A percentile compares a stretch with the other conserved stretches of the same genome.
phyloP scores from a whole-genome alignment of 2,329 filamentous ascomycete genomes.

The Ophiostoma tasmaniense region DNA sequence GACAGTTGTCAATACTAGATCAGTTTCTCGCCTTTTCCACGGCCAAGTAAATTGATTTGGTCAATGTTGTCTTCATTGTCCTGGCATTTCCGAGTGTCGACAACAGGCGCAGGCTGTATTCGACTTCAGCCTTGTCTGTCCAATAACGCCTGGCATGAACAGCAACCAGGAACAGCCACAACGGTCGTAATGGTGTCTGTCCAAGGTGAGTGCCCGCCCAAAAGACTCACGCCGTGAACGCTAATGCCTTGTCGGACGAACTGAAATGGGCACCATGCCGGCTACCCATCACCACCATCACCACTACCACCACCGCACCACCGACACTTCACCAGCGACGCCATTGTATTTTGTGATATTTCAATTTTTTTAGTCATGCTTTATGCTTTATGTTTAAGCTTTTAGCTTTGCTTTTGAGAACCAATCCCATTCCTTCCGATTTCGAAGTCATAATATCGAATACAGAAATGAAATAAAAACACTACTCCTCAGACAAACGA shows the following conservation, averaged over 20 bases:
- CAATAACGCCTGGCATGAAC: background rate
- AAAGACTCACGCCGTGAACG: too few relatives aligned
- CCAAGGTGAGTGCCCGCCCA: too few relatives aligned
- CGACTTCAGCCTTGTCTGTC: background rate
- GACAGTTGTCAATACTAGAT: background rate
- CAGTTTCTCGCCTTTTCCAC: background rate
- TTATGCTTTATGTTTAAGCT: conserved; percentile 11
- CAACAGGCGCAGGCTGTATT: background rate
- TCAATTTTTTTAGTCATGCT: conserved; percentile 16
- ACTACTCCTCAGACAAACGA: background rate
- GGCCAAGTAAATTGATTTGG: background rate
- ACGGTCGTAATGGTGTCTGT: too few relatives aligned
- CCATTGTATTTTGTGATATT: conserved; percentile 9
- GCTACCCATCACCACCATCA: background rate
- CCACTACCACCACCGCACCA: background rate
- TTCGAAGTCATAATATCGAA: background rate
- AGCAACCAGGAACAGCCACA: background rate
- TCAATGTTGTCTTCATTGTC: background rate
- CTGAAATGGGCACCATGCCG: background rate
- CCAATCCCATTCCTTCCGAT: conserved; percentile 9
- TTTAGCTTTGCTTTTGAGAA: conserved; percentile 10
- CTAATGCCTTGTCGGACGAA: too few relatives aligned
- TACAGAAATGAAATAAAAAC: background rate
- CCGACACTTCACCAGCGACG: background rate
- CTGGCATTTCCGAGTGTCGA: background rate